Percentiles rank a stretch among this genome's conserved stretches.
phyloP scores from a whole-genome alignment of 768 basidiomycete genomes.

The Lactarius deliciosus region DNA sequence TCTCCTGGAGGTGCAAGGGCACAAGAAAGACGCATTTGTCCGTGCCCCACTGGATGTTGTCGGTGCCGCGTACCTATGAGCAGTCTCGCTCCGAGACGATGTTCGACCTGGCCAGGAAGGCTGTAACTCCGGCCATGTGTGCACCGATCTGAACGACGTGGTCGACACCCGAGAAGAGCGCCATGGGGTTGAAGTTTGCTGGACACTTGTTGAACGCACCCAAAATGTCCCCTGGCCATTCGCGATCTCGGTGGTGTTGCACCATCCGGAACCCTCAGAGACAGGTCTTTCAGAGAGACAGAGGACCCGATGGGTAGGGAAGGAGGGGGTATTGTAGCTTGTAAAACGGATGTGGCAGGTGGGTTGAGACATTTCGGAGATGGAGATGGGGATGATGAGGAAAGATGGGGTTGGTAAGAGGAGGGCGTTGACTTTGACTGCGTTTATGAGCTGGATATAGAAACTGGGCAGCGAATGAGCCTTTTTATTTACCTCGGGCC shows the following conservation, averaged over 20 bases:
- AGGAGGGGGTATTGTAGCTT: not conserved
- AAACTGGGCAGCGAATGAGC: not conserved
- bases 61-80: too few species aligned
- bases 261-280: not conserved
- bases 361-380: not conserved
- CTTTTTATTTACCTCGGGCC: not conserved
- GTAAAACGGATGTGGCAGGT: conserved; percentile 5
- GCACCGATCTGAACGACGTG: not conserved
- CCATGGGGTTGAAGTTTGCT: not conserved
- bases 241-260: not conserved
- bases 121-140: not conserved
- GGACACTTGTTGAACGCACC: not conserved
- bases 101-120: not conserved
- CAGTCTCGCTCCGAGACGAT: not conserved
- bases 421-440: not conserved
- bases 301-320: not conserved
- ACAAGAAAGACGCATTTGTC: not conserved
- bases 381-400: not conserved
- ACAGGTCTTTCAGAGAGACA: not conserved
- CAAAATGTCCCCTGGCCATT: not conserved
- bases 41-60: not conserved
- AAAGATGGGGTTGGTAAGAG: not conserved
- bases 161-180: not conserved
- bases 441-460: not conserved
- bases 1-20: not conserved